Evolutionary conservation across 2,329 filamentous ascomycete species (phyloP).

Genomic region (Gnomoniopsis sp.): DNA sequence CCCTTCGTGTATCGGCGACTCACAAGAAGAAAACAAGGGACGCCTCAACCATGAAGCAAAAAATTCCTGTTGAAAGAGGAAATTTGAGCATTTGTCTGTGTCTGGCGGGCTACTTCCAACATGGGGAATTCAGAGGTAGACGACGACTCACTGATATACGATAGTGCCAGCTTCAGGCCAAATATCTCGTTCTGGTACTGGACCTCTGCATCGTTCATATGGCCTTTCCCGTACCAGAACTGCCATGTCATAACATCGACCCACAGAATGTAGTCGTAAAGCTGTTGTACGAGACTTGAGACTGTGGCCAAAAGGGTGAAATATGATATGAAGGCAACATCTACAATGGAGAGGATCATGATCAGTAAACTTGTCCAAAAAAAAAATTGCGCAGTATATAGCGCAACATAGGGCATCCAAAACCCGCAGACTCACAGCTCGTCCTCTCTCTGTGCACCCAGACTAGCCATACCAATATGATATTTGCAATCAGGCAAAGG

Average conservation of each 20-base stretch:
- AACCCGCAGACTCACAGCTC: not conserved
- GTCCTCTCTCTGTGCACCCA: slow-evolving; percentile 14
- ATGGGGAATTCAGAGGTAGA: not conserved
- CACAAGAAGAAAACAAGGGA: slow-evolving; percentile 16
- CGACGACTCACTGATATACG: slow-evolving; percentile 10
- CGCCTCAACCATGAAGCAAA: slow-evolving; percentile 11
- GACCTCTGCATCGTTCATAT: slow-evolving; percentile 9
- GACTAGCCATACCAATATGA: slow-evolving; percentile 12
- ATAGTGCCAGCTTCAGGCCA: slow-evolving; percentile 10
- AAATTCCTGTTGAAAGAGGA: not conserved
- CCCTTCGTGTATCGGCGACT: not conserved
- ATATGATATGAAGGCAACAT: slow-evolving; percentile 17
- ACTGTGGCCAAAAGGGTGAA: slow-evolving; percentile 13
- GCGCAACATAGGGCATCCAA: not conserved
- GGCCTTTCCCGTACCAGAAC: slow-evolving; percentile 9
- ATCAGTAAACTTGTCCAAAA: not conserved
- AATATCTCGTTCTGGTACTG: slow-evolving; percentile 15
- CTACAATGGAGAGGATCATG: not conserved
- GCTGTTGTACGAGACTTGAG: slow-evolving; percentile 11
- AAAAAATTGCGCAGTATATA: not conserved
- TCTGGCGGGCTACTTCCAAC: not conserved
- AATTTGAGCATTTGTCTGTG: not conserved
- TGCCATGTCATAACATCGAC: slow-evolving; percentile 10
- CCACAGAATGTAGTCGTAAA: slow-evolving; percentile 15
- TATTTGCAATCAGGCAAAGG: slow-evolving; percentile 10